Evolutionary conservation across 2,329 filamentous ascomycete genomes (phyloP), one percentile per base, ranked within the genome.

Genomic region (Huntiella decipiens): DNA sequence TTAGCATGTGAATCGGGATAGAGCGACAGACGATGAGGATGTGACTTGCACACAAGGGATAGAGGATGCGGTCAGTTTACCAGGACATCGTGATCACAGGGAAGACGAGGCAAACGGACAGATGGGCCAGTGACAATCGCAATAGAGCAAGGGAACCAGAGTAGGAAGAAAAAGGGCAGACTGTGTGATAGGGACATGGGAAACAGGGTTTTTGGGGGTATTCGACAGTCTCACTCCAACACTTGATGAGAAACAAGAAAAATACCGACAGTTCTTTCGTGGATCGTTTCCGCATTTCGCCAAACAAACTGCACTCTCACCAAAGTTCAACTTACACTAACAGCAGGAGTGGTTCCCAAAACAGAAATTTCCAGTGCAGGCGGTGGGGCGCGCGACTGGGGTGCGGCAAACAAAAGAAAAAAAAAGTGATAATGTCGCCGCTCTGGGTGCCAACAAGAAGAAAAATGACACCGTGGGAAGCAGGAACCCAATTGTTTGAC

Each of bases 311-410:
- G 22, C 22, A 28, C 22, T 28, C 22, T 28, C 22, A 28, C 22
- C 22, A 28, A 28, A 28, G 22, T 28, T 13, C 8, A 43, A 42
- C 39, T 42, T 42, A 42, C 39, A 42, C 22, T 42, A 32, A 28
- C 22, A 28, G 40, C 17, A 43, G 40, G 40, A 43, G 33, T 32
- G 40, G 34, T 43, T 43, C 40, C 40, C 40, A 43, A 43, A 43
- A 33, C 28, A 43, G 40, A 43, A 43, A 43, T 43, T 43, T 43
- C 13, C 15, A 34, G 13, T 31, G 33, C 16, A 12, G 4, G 31
- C 6, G 5, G 15, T 12, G 13, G 28, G 28, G 31, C 34, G 31
- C 13, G 40, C 22, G n/a, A 43, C 31, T n/a, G 5, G 31, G n/a
- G 28, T 5, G 5, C 19, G 16, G 8, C 28, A 43, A 19, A n/a